Base-by-base conservation (phyloP, 495 filamentous ascomycete genomes). In the Aspergillus nidulans region DNA sequence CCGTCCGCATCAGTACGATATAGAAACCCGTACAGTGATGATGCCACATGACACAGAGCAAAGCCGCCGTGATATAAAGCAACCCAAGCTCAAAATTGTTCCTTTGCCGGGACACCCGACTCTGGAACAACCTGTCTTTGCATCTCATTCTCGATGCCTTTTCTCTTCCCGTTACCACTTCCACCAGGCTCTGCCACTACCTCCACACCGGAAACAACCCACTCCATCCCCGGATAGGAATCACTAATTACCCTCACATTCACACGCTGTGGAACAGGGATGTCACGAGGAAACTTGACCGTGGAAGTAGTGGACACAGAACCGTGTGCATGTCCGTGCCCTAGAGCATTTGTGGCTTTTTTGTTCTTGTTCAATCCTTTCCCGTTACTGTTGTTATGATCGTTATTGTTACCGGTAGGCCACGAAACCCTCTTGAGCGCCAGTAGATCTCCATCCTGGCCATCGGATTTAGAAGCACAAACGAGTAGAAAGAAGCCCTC, bases 401-500 rank as follows among this genome's bases (percentile, higher is more conserved):
- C 62, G 7, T 13, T 49, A 56, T 65, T 55, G 49, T 71, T 53
- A 53, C 63, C 19, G 30, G 50, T 20, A 76, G 75, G 79, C 91
- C 92, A 97, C 0, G 84, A 85, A 0, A 91, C 82, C 46, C 94
- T 75, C 75, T 96, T 96, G 45, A 97, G 74, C 2, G 87, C 92
- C 6, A 95, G 61, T 5, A 97, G 75, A 56, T 96, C 91, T 2
- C 69, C 74, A 56, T 92, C 91, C 8, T 65, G 73, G 1, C 78
- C 69, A 57, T 90, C 83, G 4, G 81, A 79, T 3, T 57, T 58
- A 16, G 68, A 63, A 41, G 44, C 64, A 32, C 61, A 70, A 1
- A 95, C 77, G 36, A 97, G 55, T 6, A 92, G 79, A 67, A 97
- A 97, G 81, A 84, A 97, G 1, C 95, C 92, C 68, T 98, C 94